A percentile compares a stretch with the other conserved stretches of the same genome.
Evolutionary conservation across 495 filamentous ascomycete genomes (phyloP).

Genomic region (Alectoria sarmentosa): DNA sequence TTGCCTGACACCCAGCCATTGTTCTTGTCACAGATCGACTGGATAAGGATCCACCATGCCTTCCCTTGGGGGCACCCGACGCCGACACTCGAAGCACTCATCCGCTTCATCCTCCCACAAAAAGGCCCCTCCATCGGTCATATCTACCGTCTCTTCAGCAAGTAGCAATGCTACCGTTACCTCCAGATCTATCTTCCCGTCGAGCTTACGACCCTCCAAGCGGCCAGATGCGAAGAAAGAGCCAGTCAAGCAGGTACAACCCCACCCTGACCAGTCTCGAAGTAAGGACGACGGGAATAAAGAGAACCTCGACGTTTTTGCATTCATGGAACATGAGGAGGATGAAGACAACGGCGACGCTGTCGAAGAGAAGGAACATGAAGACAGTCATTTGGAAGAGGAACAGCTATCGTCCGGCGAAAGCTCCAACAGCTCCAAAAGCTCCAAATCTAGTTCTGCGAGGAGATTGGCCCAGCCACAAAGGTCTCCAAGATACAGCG

Average conservation of each 20-base stretch:
- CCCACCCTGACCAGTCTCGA: background rate
- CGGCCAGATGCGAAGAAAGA: conserved; percentile 14
- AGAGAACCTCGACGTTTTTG: conserved; percentile 24
- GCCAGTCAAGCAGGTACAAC: conserved; percentile 4
- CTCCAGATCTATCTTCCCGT: conserved; percentile 14
- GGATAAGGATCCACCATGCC: conserved; percentile 15
- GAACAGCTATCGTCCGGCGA: conserved; percentile 11
- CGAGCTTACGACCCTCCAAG: conserved; percentile 21
- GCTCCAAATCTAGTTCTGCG: conserved; percentile 8
- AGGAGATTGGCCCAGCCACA: conserved; percentile 12
- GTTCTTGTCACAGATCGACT: background rate
- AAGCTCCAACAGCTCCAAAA: background rate
- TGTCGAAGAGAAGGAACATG: conserved; percentile 15
- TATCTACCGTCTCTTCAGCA: conserved; percentile 19
- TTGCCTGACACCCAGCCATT: background rate
- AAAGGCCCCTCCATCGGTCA: conserved; percentile 16
- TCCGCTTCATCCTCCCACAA: conserved; percentile 20
- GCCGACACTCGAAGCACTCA: conserved; percentile 22
- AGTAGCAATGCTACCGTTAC: conserved; percentile 19
- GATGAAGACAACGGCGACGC: conserved; percentile 9
- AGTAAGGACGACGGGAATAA: conserved; percentile 8
- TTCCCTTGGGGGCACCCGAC: conserved; percentile 19
- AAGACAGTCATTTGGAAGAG: conserved; percentile 5
- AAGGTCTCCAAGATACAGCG: conserved; percentile 23
- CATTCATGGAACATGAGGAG: conserved; percentile 24